Evolutionary conservation across 306 rosid genomes (phyloP), one percentile per base, ranked within the genome.

Genomic region (Rubus parviflorus): DNA sequence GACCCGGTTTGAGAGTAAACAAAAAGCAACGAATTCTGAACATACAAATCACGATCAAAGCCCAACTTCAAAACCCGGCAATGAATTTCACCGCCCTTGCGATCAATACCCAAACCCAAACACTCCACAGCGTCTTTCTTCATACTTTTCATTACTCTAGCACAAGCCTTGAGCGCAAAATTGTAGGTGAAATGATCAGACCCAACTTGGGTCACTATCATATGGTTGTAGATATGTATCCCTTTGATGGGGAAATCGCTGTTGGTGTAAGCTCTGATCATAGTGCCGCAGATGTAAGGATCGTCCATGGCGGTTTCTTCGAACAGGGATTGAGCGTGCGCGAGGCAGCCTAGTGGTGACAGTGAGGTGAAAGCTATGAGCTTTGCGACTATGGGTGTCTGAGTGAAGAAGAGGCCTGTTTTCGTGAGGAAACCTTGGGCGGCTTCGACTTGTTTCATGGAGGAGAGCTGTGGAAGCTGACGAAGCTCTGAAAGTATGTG

Each of bases 201-300:
- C 65, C 40, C 53, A 52, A 82, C 84, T 58, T 30, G 8, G 52
- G 61, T 5, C 0, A 40, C 47, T 8, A 67, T 87, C 90, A 89
- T 86, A 64, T 56, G 87, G 45, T 86, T 87, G 74, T 86, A 89
- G 75, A 88, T 68, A 51, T 46, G 68, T 17, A 88, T 19, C 37
- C 90, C 89, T 68, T 62, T 80, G 64, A 87, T 56, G 46, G 97
- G 94, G 65, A 82, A 85, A 49, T 81, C 68, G 37, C 82, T 86
- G 56, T 41, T 81, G 58, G 92, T 61, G 77, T 85, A 91, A 68
- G 91, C 97, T n/a, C 94, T 82, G 86, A 91, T 86, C 89, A 91
- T 85, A 15, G 86, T 85, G 81, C 88, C 81, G 42, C 86, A 85
- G 74, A 82, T 68, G 67, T 83, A 88, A 22, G 90, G 48, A 47